Base-by-base conservation (phyloP, 768 basidiomycete species). In the Termitomyces sp. region DNA sequence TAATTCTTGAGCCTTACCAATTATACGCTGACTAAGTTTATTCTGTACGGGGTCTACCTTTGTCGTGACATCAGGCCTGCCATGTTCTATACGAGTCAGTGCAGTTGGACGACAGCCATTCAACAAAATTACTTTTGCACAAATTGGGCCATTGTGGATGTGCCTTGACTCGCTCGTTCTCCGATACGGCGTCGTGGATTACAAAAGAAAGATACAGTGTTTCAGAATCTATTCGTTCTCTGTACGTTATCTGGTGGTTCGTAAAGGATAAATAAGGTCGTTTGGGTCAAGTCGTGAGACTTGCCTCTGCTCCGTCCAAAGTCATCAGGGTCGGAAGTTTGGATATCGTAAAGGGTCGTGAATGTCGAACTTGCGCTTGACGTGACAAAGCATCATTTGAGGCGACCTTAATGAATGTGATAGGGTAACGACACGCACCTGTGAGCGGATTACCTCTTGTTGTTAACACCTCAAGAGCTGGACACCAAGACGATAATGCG, bases 161-260 rank as follows among this genome's bases (percentile, higher is more conserved):
- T 63, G 74, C 71, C 65, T 72, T 68, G 59, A 67, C 60, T 53
- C 79, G 78, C 43, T 74, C 74, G 46, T 78, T 79, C 20, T 80
- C 74, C 40, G 80, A 74, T 41, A 62, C 55, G 43, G 75, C 72
- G 32, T 76, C 78, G 49, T 78, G 80, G 55, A 77, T 76, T 61
- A 92, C 74, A 61, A 79, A 76, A 12, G 89, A 88, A 51, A 94
- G 77, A 72, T 94, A 96, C 68, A 90, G 90, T 28, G 92, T 69
- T 71, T 96, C 93, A 51, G 85, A 83, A 66, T 95, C 93, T n/a
- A 72, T 75, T 43, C 93, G 80, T 69, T 94, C 91, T 63, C 80
- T 84, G 9, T 69, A 63, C 9, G 87, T 82, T 48, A 95, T 82
- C 91, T 94, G 63, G 28, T 5, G 8, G 20, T 61, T 56, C 56